Evolutionary conservation across 2,329 filamentous ascomycete species (phyloP).

Genomic region (Pestalotiopsis sp.): DNA sequence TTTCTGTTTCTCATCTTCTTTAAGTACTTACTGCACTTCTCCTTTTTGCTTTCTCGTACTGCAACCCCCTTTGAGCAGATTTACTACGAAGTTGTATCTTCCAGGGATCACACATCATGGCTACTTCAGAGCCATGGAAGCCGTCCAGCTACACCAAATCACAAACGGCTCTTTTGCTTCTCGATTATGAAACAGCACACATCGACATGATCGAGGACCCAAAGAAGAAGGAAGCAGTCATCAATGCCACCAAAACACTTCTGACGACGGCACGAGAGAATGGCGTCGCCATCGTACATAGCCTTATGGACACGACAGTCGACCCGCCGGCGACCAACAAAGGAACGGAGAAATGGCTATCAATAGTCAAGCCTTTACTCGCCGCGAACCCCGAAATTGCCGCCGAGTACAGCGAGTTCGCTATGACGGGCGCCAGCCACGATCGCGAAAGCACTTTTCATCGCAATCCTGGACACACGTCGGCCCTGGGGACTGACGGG

Average conservation of each 20-base stretch:
- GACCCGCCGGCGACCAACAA: not conserved
- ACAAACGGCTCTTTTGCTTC: not conserved
- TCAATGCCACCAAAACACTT: not conserved
- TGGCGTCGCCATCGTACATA: not conserved
- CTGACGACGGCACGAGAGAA: not conserved
- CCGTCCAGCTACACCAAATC: not conserved
- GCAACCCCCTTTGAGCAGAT: not conserved
- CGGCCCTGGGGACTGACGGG: not conserved
- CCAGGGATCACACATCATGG: not conserved
- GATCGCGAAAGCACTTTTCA: not conserved
- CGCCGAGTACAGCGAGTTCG: not conserved
- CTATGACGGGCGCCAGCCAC: not conserved
- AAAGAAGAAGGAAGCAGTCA: not conserved
- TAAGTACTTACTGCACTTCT: too few species aligned
- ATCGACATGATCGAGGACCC: not conserved
- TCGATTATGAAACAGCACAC: not conserved
- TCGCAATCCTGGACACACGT: not conserved
- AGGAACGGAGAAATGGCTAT: not conserved
- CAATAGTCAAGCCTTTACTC: not conserved
- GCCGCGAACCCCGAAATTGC: not conserved
- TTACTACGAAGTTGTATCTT: not conserved
- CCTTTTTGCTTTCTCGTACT: too few species aligned
- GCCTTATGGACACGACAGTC: not conserved
- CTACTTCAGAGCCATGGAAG: not conserved
- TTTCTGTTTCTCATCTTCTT: too few species aligned